Conservation (phyloP, 352 stramenopile species). For the Elongisporangium prolatum region DNA sequence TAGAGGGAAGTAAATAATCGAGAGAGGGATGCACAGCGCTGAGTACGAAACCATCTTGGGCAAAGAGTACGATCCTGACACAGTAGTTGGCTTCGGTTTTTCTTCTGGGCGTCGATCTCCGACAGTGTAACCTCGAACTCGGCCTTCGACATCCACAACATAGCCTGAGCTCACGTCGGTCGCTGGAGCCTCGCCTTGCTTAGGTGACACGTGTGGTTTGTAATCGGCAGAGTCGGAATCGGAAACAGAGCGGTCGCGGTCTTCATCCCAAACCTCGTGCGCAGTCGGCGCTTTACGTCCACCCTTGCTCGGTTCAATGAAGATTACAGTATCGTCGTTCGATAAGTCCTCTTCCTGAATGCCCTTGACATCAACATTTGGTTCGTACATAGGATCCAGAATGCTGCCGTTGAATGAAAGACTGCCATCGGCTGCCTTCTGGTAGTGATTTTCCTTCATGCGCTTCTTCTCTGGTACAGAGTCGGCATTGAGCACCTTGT, state of each 20-base stretch:
- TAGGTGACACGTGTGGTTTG: conserved; percentile 50
- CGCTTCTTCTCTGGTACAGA: conserved; percentile 76
- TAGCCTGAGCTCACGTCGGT: no score
- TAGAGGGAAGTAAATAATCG: conserved; percentile 53
- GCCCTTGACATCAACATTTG: conserved; percentile 4
- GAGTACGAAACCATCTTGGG: conserved; percentile 61
- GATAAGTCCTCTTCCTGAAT: conserved; percentile 28
- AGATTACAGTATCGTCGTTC: conserved; percentile 28
- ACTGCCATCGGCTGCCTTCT: conserved; percentile 2
- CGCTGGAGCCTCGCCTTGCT: conserved; percentile 9
- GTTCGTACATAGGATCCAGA: not conserved
- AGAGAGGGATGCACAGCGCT: conserved; percentile 49
- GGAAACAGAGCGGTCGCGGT: conserved; percentile 2
- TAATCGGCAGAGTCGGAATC: conserved; percentile 30
- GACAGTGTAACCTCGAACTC: no score
- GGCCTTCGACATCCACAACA: no score
- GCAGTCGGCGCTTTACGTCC: no score
- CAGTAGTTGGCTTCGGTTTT: not conserved
- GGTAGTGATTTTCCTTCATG: conserved; percentile 31
- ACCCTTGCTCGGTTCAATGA: not conserved
- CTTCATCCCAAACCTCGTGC: conserved; percentile 1
- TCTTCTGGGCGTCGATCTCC: no score
- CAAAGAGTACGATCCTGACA: conserved; percentile 41
- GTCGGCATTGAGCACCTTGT: conserved; percentile 39
- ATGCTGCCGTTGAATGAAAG: not conserved